Evolutionary conservation across 2,329 filamentous ascomycete genomes (phyloP).

Genomic region (Zalaria sp.): DNA sequence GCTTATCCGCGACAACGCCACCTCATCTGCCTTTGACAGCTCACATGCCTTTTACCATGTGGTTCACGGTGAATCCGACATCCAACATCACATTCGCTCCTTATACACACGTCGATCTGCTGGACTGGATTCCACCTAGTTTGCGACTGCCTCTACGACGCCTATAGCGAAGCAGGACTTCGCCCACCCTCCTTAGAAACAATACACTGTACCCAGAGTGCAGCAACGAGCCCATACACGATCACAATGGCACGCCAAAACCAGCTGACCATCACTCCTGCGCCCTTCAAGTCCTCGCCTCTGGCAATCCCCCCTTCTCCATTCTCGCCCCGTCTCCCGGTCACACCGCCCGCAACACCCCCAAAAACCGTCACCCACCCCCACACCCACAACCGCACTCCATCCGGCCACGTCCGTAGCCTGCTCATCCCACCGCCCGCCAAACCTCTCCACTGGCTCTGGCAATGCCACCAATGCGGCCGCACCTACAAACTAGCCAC

Average conservation of each 20-base stretch:
- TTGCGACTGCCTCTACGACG: not conserved
- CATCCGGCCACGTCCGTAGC: constrained; percentile 4
- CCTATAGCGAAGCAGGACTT: not conserved
- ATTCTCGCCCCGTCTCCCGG: constrained; percentile 21
- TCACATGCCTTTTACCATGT: not conserved
- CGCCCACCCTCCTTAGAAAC: not conserved
- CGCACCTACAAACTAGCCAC: constrained; percentile 32
- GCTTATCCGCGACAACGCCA: not conserved
- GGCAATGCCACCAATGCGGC: constrained; percentile 39
- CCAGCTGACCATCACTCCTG: constrained; percentile 6
- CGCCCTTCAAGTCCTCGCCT: constrained; percentile 27
- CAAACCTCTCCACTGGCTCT: constrained; percentile 32
- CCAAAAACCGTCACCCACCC: constrained; percentile 1
- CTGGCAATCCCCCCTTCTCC: constrained; percentile 31
- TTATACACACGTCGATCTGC: not conserved
- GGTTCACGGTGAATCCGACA: not conserved
- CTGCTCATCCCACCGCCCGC: constrained; percentile 12
- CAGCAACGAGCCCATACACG: not conserved
- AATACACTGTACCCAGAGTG: not conserved
- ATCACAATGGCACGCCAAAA: not conserved
- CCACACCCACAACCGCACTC: constrained; percentile 10
- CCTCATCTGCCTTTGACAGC: not conserved
- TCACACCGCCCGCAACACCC: constrained; percentile 6
- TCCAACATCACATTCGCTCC: not conserved
- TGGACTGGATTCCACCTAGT: not conserved